Evolutionary conservation across 352 stramenopile genomes (phyloP), one percentile per base, ranked within the genome.

Genomic region (Pythium coloratum): DNA sequence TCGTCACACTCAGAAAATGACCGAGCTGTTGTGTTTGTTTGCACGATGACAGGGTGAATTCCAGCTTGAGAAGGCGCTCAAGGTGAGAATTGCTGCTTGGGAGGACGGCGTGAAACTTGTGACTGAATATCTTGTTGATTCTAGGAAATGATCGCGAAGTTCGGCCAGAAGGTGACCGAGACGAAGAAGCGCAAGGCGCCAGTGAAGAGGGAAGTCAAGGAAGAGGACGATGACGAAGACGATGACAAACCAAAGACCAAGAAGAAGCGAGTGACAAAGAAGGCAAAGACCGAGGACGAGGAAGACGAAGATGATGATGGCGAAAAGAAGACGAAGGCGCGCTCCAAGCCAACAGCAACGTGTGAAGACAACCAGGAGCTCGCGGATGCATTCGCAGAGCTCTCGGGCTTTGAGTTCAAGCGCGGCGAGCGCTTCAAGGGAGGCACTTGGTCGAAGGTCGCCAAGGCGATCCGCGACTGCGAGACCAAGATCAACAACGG

Each of bases 331-430:
- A 76, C 82, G 38, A 92, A 92, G 58, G 68, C 68, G 30, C 74
- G 74, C 10, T 36, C 71, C 32, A 88, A 86, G 46, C 68, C 78
- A 0, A 69, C 75, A 6, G 85, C 84, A 33, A 69, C 63, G 24
- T 82, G 76, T 47, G 80, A 87, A 26, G 81, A 73, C 56, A 96
- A 96, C 70, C 84, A 92, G 44, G 55, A 64, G 44, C 74, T 96
- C 16, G 86, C 86, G 0, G 83, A 92, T 36, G 82, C 81, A 12
- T 96, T 96, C 60, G 65, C 73, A 1, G 88, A 96, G 66, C 80
- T 96, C 33, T 88, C 86, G n/a, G 82, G 82, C 24, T 94, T 94
- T 55, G 85, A 96, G 54, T 96, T 95, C 70, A 95, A 96, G 80
- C 83, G 86, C 30, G 86, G 86, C 2, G 88, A 96, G 53, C 83